Evolutionary conservation across 1,284 basidiomycete species (phyloP).

Genomic region (Ustanciosporium gigantosporum): DNA sequence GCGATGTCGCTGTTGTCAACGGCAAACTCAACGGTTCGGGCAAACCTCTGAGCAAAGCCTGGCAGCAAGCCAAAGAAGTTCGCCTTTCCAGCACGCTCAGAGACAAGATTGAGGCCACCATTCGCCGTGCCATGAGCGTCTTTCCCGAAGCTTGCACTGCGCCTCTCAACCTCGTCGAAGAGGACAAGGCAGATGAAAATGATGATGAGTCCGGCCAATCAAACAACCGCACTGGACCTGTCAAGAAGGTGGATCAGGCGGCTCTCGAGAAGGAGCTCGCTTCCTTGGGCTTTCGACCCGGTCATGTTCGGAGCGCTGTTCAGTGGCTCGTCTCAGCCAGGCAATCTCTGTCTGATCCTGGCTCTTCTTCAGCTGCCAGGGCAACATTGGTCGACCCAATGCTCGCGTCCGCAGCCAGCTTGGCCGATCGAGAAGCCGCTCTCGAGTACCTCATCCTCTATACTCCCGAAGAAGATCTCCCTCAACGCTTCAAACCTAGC

Average conservation of each 20-base stretch:
- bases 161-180: slow-evolving; percentile 31
- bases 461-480: slow-evolving; percentile 77
- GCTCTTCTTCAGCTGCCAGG: neutral
- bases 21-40: slow-evolving; percentile 28
- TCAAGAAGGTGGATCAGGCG: slow-evolving; percentile 9
- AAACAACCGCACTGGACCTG: neutral
- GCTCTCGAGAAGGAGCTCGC: slow-evolving; percentile 46
- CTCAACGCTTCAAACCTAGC: slow-evolving; percentile 63
- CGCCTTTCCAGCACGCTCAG: slow-evolving; percentile 78
- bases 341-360: slow-evolving; percentile 15
- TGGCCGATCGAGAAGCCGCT: slow-evolving; percentile 67
- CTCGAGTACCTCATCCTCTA: slow-evolving; percentile 77
- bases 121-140: slow-evolving; percentile 71
- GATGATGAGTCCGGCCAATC: slow-evolving; percentile 5
- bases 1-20: slow-evolving; percentile 17
- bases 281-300: slow-evolving; percentile 54
- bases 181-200: slow-evolving; percentile 4
- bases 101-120: slow-evolving; percentile 78
- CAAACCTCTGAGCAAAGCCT: slow-evolving; percentile 64
- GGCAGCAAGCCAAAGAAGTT: slow-evolving; percentile 76
- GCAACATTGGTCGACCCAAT: slow-evolving; percentile 35
- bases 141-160: slow-evolving; percentile 33
- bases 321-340: slow-evolving; percentile 49
- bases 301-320: slow-evolving; percentile 49
- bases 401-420: slow-evolving; percentile 40